A percentile compares a stretch with the other conserved stretches of the same genome.
Evolutionary conservation across 208 protist species (phyloP).

Genomic region (Acanthamoeba triangularis): DNA sequence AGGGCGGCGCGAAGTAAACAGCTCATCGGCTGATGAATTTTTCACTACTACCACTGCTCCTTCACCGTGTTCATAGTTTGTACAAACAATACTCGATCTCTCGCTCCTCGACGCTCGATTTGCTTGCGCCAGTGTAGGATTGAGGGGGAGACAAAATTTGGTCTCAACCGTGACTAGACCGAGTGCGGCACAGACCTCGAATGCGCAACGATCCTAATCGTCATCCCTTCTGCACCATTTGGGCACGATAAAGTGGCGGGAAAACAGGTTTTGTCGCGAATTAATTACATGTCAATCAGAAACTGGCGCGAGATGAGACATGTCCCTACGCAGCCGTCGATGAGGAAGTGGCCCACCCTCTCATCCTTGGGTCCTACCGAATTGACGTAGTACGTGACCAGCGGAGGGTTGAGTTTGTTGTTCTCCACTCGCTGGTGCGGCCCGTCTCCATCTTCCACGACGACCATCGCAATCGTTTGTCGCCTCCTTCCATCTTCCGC

Average conservation of each 20-base stretch:
- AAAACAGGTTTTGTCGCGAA: not conserved
- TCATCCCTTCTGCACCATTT: too few species aligned
- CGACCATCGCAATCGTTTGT: not conserved
- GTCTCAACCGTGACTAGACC: too few species aligned
- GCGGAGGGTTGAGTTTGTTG: not conserved
- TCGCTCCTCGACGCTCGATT: not conserved
- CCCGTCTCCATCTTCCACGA: conserved; percentile 27
- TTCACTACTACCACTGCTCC: not conserved
- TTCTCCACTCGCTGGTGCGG: not conserved
- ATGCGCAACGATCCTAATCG: too few species aligned
- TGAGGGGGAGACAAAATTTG: too few species aligned
- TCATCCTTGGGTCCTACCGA: not conserved
- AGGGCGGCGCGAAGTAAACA: conserved; percentile 16
- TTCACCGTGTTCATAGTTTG: not conserved
- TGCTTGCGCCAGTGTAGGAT: not conserved
- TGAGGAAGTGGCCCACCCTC: not conserved
- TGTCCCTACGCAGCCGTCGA: not conserved
- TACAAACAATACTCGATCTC: conserved; percentile 6
- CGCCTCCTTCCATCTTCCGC: not conserved
- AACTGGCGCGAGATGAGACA: not conserved
- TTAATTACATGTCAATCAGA: conserved; percentile 11
- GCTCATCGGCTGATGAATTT: not conserved
- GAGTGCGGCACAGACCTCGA: too few species aligned
- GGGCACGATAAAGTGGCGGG: too few species aligned
- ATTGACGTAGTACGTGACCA: conserved; percentile 32